A percentile compares a stretch with the other conserved stretches of the same genome.
phyloP scores from a whole-genome alignment of 768 basidiomycete species.

The Lactarius deliciosus region DNA sequence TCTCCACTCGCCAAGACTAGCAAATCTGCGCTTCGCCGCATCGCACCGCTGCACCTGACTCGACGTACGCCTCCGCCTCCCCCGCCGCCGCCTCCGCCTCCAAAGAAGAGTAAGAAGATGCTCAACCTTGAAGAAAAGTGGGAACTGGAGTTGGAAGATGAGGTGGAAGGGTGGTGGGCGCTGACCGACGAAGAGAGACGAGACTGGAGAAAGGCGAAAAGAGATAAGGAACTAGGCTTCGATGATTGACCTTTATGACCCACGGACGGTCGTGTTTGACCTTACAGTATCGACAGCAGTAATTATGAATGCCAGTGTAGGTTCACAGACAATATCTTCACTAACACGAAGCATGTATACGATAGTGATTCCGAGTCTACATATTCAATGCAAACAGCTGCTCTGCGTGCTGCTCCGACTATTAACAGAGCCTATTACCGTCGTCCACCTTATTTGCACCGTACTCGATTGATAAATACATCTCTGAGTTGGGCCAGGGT shows the following conservation, averaged over 20 bases:
- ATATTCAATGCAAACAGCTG: neutral
- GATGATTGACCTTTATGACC: conserved; percentile 32
- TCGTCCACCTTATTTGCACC: no score
- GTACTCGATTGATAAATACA: no score
- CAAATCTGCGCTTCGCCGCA: conserved; percentile 57
- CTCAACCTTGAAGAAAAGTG: conserved; percentile 73
- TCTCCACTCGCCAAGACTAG: conserved; percentile 69
- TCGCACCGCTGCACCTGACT: conserved; percentile 76
- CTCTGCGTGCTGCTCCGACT: no score
- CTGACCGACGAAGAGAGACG: conserved; percentile 39
- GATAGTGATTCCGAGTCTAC: neutral
- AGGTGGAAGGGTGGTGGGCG: conserved; percentile 58
- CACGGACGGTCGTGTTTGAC: neutral
- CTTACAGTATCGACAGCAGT: no score
- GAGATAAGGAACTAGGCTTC: conserved; percentile 57
- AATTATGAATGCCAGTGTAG: no score
- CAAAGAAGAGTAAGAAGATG: conserved; percentile 80
- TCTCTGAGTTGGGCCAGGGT: no score
- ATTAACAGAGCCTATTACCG: no score
- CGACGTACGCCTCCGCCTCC: conserved; percentile 73
- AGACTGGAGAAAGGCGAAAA: conserved; percentile 56
- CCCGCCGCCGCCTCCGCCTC: conserved; percentile 64
- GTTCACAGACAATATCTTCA: no score
- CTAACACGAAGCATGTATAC: neutral
- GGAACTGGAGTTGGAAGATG: conserved; percentile 77